Conservation (phyloP, 306 rosid genomes). For the Citrullus colocynthis region DNA sequence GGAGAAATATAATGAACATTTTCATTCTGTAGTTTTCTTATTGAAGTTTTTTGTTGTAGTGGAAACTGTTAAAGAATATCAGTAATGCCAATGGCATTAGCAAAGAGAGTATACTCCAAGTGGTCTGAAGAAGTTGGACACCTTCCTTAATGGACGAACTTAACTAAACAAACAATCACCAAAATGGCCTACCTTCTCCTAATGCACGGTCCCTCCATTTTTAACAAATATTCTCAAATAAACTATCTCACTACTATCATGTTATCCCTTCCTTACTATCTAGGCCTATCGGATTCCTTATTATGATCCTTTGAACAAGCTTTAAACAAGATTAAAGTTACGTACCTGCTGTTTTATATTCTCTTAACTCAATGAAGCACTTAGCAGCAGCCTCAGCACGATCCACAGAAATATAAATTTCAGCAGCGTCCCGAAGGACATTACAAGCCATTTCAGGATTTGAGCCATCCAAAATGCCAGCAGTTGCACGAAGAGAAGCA, state of each 20-base stretch:
- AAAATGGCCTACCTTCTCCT: not conserved
- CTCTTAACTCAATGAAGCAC: slow-evolving; percentile 55
- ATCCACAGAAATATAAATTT: slow-evolving; percentile 47
- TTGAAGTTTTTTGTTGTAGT: not conserved
- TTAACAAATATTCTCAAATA: not conserved
- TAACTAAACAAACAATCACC: not conserved
- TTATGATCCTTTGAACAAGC: not conserved
- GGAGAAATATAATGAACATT: not conserved
- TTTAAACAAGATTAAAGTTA: not conserved
- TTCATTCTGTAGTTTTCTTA: not conserved
- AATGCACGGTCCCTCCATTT: not conserved
- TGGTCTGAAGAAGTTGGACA: not conserved
- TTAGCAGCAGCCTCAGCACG: slow-evolving; percentile 47
- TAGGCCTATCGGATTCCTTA: not conserved
- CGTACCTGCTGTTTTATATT: slow-evolving; percentile 57
- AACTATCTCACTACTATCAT: not conserved
- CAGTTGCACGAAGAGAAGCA: slow-evolving; percentile 42
- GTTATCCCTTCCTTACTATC: not conserved
- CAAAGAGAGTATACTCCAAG: not conserved
- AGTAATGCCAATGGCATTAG: not conserved
- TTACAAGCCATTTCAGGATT: slow-evolving; percentile 35
- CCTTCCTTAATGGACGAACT: not conserved
- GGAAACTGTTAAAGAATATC: not conserved
- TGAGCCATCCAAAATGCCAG: slow-evolving; percentile 24
- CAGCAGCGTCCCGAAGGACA: slow-evolving; percentile 56